A percentile compares a stretch with the other conserved stretches of the same genome.
These are phyloP conservation scores for Rubus idaeus DNA, from an alignment of 306 rosid genomes.

Conservation along the genomic window DNA sequence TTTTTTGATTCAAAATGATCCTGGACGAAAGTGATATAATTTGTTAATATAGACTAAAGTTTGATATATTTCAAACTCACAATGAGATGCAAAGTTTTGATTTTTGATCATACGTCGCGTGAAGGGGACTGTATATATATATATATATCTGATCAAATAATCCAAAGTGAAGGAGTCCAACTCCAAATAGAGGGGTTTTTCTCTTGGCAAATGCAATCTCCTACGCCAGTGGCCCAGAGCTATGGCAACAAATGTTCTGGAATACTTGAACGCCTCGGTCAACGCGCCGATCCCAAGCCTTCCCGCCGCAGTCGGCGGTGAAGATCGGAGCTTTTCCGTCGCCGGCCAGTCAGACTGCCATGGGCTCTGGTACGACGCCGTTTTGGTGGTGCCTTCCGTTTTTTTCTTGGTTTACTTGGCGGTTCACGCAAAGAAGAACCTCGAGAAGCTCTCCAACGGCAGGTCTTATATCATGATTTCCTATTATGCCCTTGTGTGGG, in stretches of 20 bases:
- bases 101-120: no score
- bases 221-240: neutral
- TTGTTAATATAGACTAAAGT: no score
- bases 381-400: conserved; percentile 50
- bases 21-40: no score
- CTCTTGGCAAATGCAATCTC: neutral
- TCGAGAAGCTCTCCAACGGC: conserved; percentile 45
- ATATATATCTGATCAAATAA: no score
- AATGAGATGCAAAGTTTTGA: no score
- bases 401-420: conserved; percentile 51
- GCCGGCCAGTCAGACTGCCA: conserved; percentile 34
- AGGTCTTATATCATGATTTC: conserved; percentile 48
- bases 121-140: no score
- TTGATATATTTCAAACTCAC: no score
- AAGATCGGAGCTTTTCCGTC: conserved; percentile 10
- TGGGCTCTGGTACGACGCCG: conserved; percentile 40
- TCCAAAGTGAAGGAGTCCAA: no score
- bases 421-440: conserved; percentile 52
- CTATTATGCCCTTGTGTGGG: conserved; percentile 68
- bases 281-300: conserved; percentile 22
- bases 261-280: conserved; percentile 23
- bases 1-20: no score
- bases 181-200: no score
- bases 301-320: conserved; percentile 14
- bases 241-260: conserved; percentile 18